Base-by-base conservation (phyloP, 164 flowering plant genomes). In the Umbellularia californica region DNA sequence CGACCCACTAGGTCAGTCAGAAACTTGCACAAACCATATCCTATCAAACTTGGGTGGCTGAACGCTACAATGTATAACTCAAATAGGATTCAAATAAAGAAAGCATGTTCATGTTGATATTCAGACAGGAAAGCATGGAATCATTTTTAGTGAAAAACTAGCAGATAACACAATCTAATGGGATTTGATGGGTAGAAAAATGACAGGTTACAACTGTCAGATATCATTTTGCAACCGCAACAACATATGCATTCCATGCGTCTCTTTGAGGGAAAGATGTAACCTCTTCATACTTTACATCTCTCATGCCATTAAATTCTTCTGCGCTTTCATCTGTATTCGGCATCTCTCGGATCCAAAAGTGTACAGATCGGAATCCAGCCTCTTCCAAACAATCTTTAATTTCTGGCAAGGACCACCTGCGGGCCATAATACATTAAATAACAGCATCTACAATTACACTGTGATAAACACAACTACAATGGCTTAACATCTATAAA, bases 321-420 rank as follows among this genome's bases (percentile, higher is more conserved):
- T 81, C 84, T 9, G 85, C 81, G 30, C 72, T 74, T 28, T 82
- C 82, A 27, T 70, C 77, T 11, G 89, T 82, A 69, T 93, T 89
- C 22, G 97, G 97, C 98, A 92, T 95, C 79, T 85, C 74, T 15
- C 91, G 78, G 19, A 95, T 84, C 99, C 99, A 93, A 74, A 95
- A 90, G 82, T 92, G 94, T 66, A 95, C 91, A 50, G 90, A 86
- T 51, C 69, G 65, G 77, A 92, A 92, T 65, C 98, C 98, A 68
- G 93, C 97, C 74, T 95, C 98, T 76, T 90, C 92, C 79, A 95
- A 68, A 82, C 98, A 95, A 81, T 93, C 98, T 73, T 86, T 90
- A 50, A 93, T 87, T 85, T 95, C 99, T 2, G 98, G 97, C 77
- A 93, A 77, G 11, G 97, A 90, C 98, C 99, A 95, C 78, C 99